Conservation (phyloP, 1,284 basidiomycete species). For the Ustilago bromivora region DNA sequence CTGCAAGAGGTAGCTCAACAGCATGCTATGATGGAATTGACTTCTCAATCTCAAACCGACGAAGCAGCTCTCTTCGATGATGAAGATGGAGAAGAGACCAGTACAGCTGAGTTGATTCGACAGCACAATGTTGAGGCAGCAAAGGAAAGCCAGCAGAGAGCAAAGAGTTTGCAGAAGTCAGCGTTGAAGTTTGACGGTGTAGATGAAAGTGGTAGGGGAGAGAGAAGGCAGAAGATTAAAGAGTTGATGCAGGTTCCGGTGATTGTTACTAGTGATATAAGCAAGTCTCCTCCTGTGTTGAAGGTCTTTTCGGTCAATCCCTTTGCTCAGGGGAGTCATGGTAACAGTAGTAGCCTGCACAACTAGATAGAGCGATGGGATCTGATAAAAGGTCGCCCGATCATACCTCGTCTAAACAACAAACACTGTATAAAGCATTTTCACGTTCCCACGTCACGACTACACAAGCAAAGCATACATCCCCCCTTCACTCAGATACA, state of each 20-base stretch:
- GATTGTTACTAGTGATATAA: slow-evolving; percentile 63
- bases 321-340: slow-evolving; percentile 16
- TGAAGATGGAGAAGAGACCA: slow-evolving; percentile 44
- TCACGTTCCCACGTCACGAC: background rate
- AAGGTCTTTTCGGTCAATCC: slow-evolving; percentile 59
- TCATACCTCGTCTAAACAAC: background rate
- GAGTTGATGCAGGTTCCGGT: slow-evolving; percentile 60
- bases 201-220: slow-evolving; percentile 19
- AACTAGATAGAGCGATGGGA: slow-evolving; percentile 12
- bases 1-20: slow-evolving; percentile 56
- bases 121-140: slow-evolving; percentile 54
- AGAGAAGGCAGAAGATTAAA: slow-evolving; percentile 55
- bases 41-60: slow-evolving; percentile 59
- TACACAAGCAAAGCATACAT: slow-evolving; percentile 6
- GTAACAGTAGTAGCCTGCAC: background rate
- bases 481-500: background rate
- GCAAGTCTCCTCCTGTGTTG: slow-evolving; percentile 65
- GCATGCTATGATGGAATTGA: slow-evolving; percentile 60
- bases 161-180: slow-evolving; percentile 44
- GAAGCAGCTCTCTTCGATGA: slow-evolving; percentile 64
- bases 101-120: slow-evolving; percentile 43
- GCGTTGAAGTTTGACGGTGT: slow-evolving; percentile 47
- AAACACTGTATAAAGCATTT: slow-evolving; percentile 2
- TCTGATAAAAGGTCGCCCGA: background rate
- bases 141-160: slow-evolving; percentile 42